Percentiles rank a stretch among this genome's conserved stretches.
These are phyloP conservation scores for Trichomonas tenax DNA, from an alignment of 208 protist genomes.

Conservation along the genomic window DNA sequence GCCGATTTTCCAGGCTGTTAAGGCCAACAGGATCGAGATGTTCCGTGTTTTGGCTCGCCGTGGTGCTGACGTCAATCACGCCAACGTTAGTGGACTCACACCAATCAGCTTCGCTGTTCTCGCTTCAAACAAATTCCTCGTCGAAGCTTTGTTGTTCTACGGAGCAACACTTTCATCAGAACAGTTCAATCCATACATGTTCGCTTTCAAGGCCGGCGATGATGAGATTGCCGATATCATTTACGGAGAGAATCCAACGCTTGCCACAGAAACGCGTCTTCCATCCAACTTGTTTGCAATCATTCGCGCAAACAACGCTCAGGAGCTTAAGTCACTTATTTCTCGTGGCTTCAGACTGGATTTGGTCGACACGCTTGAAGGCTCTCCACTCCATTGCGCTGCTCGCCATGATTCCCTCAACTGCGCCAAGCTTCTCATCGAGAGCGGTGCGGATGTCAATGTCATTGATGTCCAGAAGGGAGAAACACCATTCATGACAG, in stretches of 20 bases:
- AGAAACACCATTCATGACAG: background rate
- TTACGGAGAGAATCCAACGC: background rate
- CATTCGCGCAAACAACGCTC: background rate
- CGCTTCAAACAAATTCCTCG: background rate
- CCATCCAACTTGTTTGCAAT: background rate
- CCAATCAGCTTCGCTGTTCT: background rate
- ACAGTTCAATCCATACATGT: background rate
- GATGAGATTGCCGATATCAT: background rate
- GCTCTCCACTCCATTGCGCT: background rate
- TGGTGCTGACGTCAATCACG: background rate
- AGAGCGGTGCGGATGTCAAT: background rate
- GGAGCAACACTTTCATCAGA: background rate
- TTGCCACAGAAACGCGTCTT: background rate
- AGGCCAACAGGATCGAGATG: background rate
- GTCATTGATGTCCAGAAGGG: background rate
- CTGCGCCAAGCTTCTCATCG: background rate
- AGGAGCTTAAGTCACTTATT: background rate
- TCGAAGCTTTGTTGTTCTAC: background rate
- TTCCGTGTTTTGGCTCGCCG: background rate
- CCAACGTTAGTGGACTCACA: background rate
- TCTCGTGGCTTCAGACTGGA: background rate
- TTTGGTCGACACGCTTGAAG: background rate
- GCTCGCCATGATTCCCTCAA: background rate
- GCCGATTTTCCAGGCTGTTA: background rate
- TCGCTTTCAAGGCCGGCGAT: background rate